These are phyloP conservation scores for Petunia axillaris DNA, from an alignment of 257 asterid genomes.

Conservation along the genomic window DNA sequence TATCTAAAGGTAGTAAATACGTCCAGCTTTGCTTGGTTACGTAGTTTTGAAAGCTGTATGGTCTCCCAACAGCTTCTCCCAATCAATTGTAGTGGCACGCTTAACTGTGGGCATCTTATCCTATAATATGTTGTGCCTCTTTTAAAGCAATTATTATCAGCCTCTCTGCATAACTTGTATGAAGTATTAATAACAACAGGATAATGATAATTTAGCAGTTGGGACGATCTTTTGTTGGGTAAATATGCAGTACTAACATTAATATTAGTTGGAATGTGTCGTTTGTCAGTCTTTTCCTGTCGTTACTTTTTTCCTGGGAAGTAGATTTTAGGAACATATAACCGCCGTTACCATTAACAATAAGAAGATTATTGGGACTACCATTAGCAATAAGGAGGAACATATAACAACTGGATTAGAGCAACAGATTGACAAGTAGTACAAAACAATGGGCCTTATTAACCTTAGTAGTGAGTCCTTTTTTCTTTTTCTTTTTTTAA, in stretches of 20 bases:
- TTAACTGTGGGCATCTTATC: not conserved
- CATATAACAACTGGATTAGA: not conserved
- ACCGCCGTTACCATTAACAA: not conserved
- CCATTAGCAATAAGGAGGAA: not conserved
- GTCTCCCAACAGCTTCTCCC: not conserved
- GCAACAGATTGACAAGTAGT: not conserved
- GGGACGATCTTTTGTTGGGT: not conserved
- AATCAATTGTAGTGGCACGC: not conserved
- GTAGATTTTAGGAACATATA: not conserved
- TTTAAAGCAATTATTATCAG: not conserved
- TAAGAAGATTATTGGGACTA: not conserved
- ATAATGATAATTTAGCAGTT: slow-evolving; percentile 3
- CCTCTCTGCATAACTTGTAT: not conserved
- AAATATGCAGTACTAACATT: not conserved
- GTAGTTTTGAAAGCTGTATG: not conserved
- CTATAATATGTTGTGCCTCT: not conserved
- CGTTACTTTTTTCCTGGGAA: not conserved
- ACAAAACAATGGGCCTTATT: not conserved
- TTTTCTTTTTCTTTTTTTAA: too few relatives aligned
- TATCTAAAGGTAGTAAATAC: not conserved
- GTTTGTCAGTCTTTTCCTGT: not conserved
- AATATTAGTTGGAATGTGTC: not conserved
- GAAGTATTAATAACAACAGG: not conserved
- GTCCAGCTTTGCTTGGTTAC: not conserved
- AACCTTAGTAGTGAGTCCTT: not conserved